These are phyloP conservation scores for Carex parvula DNA, from an alignment of 176 grass and related monocot genomes.

Conservation along the genomic window DNA sequence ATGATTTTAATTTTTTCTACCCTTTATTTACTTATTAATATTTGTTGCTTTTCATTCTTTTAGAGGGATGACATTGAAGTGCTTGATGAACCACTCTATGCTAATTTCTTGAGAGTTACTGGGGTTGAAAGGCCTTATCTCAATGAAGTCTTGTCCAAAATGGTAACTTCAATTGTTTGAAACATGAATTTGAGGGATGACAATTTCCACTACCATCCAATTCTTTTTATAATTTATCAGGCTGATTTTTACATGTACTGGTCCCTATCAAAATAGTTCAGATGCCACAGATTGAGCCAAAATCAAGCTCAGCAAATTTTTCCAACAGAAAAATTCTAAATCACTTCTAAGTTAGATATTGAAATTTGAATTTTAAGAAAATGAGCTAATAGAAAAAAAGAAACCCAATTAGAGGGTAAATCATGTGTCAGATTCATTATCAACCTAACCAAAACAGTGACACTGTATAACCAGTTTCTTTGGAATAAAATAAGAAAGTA, in stretches of 20 bases:
- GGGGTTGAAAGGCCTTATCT: constrained; percentile 74
- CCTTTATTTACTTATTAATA: background rate
- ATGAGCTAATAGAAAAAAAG: background rate
- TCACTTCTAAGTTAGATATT: background rate
- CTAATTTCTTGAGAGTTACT: constrained; percentile 62
- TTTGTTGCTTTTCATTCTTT: background rate
- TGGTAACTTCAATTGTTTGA: constrained; percentile 38
- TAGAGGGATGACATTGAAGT: constrained; percentile 90
- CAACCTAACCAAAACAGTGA: background rate
- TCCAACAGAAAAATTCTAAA: background rate
- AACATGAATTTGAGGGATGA: background rate
- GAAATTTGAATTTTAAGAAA: background rate
- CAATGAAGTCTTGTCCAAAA: constrained; percentile 61
- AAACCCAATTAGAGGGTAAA: background rate
- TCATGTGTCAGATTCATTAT: background rate
- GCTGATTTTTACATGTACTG: background rate
- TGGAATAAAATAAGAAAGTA: background rate
- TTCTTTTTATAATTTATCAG: background rate
- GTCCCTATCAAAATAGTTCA: background rate
- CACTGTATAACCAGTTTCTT: background rate
- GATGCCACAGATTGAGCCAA: background rate
- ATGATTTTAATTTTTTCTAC: background rate
- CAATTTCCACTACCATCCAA: background rate
- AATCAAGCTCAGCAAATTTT: constrained; percentile 1
- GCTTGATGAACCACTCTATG: constrained; percentile 93